Evolutionary conservation across 257 asterid genomes (phyloP), one percentile per base, ranked within the genome.

Genomic region (Solanum dulcamara): DNA sequence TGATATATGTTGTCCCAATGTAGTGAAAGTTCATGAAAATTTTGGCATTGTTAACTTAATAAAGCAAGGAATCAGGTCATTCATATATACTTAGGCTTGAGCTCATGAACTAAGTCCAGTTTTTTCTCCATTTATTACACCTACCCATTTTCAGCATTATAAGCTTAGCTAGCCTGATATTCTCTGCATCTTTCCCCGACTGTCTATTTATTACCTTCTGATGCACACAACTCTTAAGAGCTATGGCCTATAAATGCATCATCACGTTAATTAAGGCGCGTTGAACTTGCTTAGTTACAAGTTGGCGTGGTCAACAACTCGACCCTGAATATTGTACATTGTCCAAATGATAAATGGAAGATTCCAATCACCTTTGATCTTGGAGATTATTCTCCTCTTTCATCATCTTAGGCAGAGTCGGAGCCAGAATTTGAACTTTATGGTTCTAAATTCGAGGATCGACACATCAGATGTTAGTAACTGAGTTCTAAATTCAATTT

Each of bases 381-480:
- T 55, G 6, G 44, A 17, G 59, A 0, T 86, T 90, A 11, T 91
- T 86, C 57, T 92, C 81, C 86, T 91, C 88, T 68, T 68, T 68
- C 46, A 18, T 10, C 48, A 0, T 35, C 28, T 68, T 32, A 60
- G 70, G 9, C 10, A 26, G 1, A 62, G 70, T 12, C 4, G 5
- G 35, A 62, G 22, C 10, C 20, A 62, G 30, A 37, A 62, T 26
- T 62, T 62, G 5, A 26, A 62, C 35, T 62, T 62, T 12, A 0
- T 62, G 70, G 4, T 26, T 62, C 30, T 28, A 62, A 26, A 62
- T 62, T 13, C 30, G n/a, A n/a, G n/a, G n/a, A n/a, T n/a, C n/a
- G n/a, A n/a, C n/a, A n/a, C n/a, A n/a, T n/a, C n/a, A n/a, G n/a
- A n/a, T n/a, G n/a, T n/a, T n/a, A n/a, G n/a, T n/a, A n/a, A n/a